Evolutionary conservation across 176 grass and related monocot genomes (phyloP).

Genomic region (Saccharum officinarum): DNA sequence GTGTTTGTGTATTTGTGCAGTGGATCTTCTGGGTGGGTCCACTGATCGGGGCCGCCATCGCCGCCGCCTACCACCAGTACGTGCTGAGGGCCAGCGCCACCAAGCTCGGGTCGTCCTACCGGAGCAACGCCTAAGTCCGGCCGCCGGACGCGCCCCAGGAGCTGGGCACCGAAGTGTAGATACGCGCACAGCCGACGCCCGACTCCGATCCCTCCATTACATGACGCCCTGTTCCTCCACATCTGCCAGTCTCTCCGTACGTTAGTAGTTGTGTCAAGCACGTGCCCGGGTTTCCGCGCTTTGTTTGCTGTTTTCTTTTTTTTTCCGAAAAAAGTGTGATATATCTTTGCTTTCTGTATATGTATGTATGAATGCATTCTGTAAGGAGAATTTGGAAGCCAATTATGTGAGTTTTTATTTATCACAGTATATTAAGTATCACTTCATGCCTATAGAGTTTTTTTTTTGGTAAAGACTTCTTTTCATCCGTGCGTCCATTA

Average conservation of each 20-base stretch:
- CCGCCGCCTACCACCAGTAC: conserved; percentile 62
- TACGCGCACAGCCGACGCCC: conserved; percentile 16
- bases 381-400: conserved; percentile 18
- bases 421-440: neutral
- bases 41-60: conserved; percentile 71
- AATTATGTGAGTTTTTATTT: neutral
- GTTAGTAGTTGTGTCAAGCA: neutral
- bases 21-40: conserved; percentile 95
- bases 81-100: conserved; percentile 64
- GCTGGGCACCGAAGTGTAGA: conserved; percentile 41
- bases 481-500: too few relatives aligned
- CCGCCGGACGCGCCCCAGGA: neutral
- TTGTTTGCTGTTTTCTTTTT: neutral
- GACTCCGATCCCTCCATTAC: neutral
- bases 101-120: conserved; percentile 64
- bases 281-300: neutral
- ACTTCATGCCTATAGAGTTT: too few relatives aligned
- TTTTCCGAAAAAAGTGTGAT: neutral
- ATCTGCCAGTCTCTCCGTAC: neutral
- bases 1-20: conserved; percentile 32
- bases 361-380: neutral
- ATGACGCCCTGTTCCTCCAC: neutral
- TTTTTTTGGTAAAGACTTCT: too few relatives aligned
- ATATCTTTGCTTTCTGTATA: conserved; percentile 18
- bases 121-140: conserved; percentile 49